Evolutionary conservation across 352 stramenopile species (phyloP).

Genomic region (Blastocystis sp.): DNA sequence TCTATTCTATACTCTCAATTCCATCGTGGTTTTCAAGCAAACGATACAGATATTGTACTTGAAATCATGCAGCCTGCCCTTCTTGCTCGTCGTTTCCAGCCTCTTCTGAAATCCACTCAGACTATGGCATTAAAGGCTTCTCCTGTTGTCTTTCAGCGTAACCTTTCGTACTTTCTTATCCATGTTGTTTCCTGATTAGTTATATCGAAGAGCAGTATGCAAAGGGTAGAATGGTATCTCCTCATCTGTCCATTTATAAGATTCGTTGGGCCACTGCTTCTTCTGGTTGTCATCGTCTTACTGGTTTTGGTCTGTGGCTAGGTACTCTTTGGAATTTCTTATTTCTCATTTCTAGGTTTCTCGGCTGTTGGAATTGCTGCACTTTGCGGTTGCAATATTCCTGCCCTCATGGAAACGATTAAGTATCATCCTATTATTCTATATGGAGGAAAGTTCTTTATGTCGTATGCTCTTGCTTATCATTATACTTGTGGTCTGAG

Average conservation of each 20-base stretch:
- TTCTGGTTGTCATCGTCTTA: slow-evolving; percentile 62
- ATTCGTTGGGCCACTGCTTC: slow-evolving; percentile 59
- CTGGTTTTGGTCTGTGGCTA: slow-evolving; percentile 59
- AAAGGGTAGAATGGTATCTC: slow-evolving; percentile 62
- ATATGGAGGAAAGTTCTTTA: slow-evolving; percentile 60
- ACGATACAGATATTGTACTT: background rate
- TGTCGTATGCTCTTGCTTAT: slow-evolving; percentile 60
- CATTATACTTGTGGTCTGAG: slow-evolving; percentile 58
- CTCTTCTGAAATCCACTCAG: slow-evolving; percentile 47
- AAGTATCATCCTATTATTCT: slow-evolving; percentile 60
- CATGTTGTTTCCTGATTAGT: background rate
- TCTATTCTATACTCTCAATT: background rate
- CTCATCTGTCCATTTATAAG: slow-evolving; percentile 63
- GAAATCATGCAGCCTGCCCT: slow-evolving; percentile 56
- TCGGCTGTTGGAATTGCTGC: slow-evolving; percentile 61
- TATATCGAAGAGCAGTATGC: slow-evolving; percentile 63
- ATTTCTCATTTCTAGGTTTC: slow-evolving; percentile 28
- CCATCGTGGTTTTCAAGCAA: background rate
- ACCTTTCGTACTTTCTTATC: background rate
- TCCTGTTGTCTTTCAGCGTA: slow-evolving; percentile 54
- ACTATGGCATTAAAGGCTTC: slow-evolving; percentile 30
- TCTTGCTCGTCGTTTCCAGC: slow-evolving; percentile 49
- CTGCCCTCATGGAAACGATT: slow-evolving; percentile 42
- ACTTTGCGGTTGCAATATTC: slow-evolving; percentile 32
- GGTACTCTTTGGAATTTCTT: background rate